Evolutionary conservation across 306 rosid genomes (phyloP), one percentile per base, ranked within the genome.

Genomic region (Quillaja saponaria): DNA sequence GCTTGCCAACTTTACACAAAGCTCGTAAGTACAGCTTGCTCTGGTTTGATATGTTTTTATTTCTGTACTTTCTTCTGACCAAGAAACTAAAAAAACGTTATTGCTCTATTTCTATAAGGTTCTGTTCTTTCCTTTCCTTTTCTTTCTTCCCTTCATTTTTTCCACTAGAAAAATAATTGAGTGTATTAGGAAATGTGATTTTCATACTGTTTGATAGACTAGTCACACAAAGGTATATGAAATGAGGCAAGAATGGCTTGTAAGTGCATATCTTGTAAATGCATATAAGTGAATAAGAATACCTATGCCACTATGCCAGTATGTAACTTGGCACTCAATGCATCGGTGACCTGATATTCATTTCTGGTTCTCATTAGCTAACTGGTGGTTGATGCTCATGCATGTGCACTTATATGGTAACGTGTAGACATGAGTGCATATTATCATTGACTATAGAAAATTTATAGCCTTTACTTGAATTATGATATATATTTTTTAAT

Each of bases 1-100:
- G 75, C 90, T 94, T 58, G 71, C 66, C 81, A 80, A 76, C 74
- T 94, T 85, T 62, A 67, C 68, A 2, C 95, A 66, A 58, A 82
- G 83, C 86, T 94, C 97, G 96, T 94, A 87, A 85, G 99, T 85
- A 50, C 41, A 49, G 45, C 61, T 47, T 45, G 58, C 55, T 55
- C 59, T 72, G 20, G 48, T 59, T 70, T 45, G 47, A 47, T 68
- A 47, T 70, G 64, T 64, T 64, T 25, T 48, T 47, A 6, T 28
- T 33, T 1, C 17, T 63, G 42, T 41, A 59, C 44, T 37, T 55
- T 55, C 51, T 65, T 51, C 21, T 63, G 45, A 28, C 19, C 44
- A 39, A 8, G 44, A 39, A 8, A 39, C 10, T 39, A 8, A 39
- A 39, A 39, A 8, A 39, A 2, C 13, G 2, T 39, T 39, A 2